Evolutionary conservation across 768 basidiomycete species (phyloP), one percentile per base, ranked within the genome.

Genomic region (Coprinopsis cinerea): DNA sequence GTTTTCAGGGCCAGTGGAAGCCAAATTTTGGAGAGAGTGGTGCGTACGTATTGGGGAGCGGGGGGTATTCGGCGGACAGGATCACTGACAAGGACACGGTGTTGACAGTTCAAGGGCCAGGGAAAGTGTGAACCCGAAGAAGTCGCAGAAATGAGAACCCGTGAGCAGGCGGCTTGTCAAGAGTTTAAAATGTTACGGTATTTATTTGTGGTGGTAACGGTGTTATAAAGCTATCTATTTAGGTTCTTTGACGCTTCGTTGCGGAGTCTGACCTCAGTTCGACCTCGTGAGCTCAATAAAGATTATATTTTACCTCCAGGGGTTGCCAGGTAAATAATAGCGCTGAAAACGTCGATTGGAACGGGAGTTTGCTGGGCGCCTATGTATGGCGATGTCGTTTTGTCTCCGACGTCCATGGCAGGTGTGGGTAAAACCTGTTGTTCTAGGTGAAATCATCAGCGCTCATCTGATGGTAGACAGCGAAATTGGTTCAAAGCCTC

Each of bases 391-490:
- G 36, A 39, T 39, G 36, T 39, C 36, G 36, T 10, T 39, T 39
- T 39, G 36, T 43, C 41, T 43, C 24, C 41, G 41, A 26, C 23
- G 9, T 9, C 18, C 24, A n/a, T 45, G 44, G 25, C 44, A 45
- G 44, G 44, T 45, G 44, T 45, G 44, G 44, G 44, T 45, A 45
- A 45, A 45, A 30, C 6, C 28, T 28, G 27, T 5, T 22, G 42
- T 43, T 43, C 25, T 23, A 22, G 44, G 44, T 11, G n/a, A 27
- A 45, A 17, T 43, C 27, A 30, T 45, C 44, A 43, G 22, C 41
- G 7, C 24, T n/a, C 41, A 43, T 45, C 22, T 45, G 44, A 45
- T 45, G 44, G 44, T 45, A 6, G 44, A n/a, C 28, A 45, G n/a
- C 25, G 32, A 28, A 7, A 11, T 17, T 6, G 24, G 30, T n/a